phyloP scores from a whole-genome alignment of 768 basidiomycete species.

The Trametes maxima region DNA sequence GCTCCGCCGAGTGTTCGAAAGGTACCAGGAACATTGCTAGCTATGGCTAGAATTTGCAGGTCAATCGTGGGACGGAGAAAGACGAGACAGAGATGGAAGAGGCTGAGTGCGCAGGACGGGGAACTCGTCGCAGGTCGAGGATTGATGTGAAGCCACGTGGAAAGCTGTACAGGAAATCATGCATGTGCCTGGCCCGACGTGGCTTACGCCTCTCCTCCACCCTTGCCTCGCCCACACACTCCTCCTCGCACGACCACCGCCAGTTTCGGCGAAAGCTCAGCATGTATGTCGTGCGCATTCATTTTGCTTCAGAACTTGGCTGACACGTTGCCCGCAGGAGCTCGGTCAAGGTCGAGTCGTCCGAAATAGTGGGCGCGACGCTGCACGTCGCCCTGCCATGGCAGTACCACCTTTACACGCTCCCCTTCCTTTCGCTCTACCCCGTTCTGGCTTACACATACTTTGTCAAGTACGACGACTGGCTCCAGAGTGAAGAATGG shows the following conservation, averaged over 20 bases:
- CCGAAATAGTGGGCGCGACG: slow-evolving; percentile 39
- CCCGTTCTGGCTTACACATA: slow-evolving; percentile 90
- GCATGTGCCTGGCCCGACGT: slow-evolving; percentile 19
- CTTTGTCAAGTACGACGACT: slow-evolving; percentile 86
- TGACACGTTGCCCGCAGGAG: slow-evolving; percentile 27
- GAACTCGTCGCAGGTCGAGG: no score
- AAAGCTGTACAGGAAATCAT: slow-evolving; percentile 8
- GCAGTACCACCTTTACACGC: slow-evolving; percentile 62
- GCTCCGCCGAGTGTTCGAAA: no score
- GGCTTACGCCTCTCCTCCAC: slow-evolving; percentile 17
- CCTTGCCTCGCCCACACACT: neutral
- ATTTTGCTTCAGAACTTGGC: neutral
- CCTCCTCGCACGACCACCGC: slow-evolving; percentile 4
- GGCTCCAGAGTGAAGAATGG: slow-evolving; percentile 95
- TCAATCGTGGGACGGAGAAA: no score
- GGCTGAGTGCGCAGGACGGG: no score
- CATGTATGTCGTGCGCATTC: neutral
- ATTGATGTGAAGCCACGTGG: slow-evolving; percentile 10
- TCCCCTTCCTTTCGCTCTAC: slow-evolving; percentile 80
- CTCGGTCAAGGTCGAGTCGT: slow-evolving; percentile 37
- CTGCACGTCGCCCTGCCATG: slow-evolving; percentile 39
- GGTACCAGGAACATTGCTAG: no score
- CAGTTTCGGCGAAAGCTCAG: slow-evolving; percentile 5
- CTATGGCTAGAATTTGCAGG: no score
- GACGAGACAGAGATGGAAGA: no score